Evolutionary conservation across 331 rosid species (phyloP), one percentile per base, ranked within the genome.

Genomic region (Arachis monticola): DNA sequence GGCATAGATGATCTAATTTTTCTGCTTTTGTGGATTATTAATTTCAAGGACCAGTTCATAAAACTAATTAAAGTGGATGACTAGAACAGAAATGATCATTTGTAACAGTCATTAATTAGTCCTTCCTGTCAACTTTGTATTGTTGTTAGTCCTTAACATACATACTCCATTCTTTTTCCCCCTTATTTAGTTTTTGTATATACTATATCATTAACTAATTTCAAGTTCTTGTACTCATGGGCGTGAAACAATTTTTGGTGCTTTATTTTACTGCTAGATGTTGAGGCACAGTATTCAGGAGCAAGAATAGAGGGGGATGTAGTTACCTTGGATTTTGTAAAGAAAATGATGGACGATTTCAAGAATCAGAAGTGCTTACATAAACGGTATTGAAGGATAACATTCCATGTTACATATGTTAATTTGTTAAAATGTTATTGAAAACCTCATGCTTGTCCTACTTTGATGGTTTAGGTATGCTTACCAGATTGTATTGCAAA

Each of bases 281-380:
- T 95, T 70, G 99, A 92, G 89, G 82, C 97, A 47, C 92, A 90
- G 69, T 95, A 95, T 72, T 77, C 93, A 2, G 98, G 99, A 69
- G 97, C 98, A 74, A 92, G 88, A 84, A 92, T 95, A 74, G 99
- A 95, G 62, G 99, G 97, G 42, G 97, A 95, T 58, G 88, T 83
- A 77, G 87, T 95, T 77, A 89, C 93, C 44, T 75, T 92, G 83
- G 97, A 95, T 75, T 95, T 95, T 71, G 97, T 92, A 83, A 90
- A 86, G 87, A 92, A 88, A 86, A 90, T 95, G 99, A 86, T 92
- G 85, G 99, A 92, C 64, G 99, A 92, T 84, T 95, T 92, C 81
- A 95, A 89, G 92, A 89, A 90, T 58, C 97, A 95, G 75, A 92
- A 92, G 79, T 79, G 86, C 79, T 68, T 95, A 78, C 99, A 95